A percentile compares a stretch with the other conserved stretches of the same genome.
Conservation (phyloP, 495 filamentous ascomycete species). For the Xylaria acuta region DNA sequence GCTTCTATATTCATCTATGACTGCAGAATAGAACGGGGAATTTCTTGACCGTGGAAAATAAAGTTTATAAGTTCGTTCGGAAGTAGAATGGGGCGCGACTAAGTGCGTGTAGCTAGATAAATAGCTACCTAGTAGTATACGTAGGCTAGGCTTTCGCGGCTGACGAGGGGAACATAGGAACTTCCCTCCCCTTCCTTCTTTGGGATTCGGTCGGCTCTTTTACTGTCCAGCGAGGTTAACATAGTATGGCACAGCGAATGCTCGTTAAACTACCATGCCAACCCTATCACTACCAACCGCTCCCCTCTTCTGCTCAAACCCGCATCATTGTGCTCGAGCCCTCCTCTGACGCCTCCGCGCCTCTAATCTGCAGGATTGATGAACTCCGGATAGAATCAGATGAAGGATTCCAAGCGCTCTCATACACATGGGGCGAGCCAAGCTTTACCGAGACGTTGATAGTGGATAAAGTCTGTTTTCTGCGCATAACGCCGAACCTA, state of each 20-base stretch:
- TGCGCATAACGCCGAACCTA: background rate
- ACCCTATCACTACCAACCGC: constrained; percentile 9
- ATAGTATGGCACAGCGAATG: background rate
- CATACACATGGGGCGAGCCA: constrained; percentile 27
- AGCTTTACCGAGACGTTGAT: constrained; percentile 4
- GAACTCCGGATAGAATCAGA: constrained; percentile 3
- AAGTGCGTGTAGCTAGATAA: no score
- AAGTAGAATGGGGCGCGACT: no score
- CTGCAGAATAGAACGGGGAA: no score
- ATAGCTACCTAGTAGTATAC: no score
- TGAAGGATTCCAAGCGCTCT: constrained; percentile 19
- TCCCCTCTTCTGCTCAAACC: constrained; percentile 6
- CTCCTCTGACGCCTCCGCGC: background rate
- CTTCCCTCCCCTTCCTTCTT: no score
- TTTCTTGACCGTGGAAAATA: no score
- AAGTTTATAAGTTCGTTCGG: no score
- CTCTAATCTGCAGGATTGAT: background rate
- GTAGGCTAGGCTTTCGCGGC: no score
- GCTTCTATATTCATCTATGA: no score
- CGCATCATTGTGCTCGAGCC: constrained; percentile 3
- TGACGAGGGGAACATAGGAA: no score
- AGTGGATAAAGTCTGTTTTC: background rate
- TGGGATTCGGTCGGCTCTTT: no score
- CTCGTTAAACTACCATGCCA: background rate
- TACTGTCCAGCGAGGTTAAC: background rate